phyloP scores from a whole-genome alignment of 1,284 basidiomycete genomes.

The Tilletiopsis washingtonensis region DNA sequence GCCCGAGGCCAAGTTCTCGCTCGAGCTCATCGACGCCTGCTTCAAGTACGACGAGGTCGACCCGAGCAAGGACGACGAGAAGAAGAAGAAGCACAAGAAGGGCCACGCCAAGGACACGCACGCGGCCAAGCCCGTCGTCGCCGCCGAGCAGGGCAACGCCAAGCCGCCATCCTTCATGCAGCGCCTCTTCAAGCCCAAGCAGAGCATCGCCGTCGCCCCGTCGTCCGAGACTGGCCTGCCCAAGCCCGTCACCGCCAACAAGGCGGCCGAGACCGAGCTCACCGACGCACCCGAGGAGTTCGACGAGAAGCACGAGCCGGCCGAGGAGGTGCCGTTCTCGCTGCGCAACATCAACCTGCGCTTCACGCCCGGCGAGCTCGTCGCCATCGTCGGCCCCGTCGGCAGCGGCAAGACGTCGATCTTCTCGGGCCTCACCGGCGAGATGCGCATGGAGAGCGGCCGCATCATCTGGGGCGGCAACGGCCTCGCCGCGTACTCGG shows the following conservation, averaged over 20 bases:
- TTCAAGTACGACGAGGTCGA: slow-evolving; percentile 59
- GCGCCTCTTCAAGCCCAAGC: slow-evolving; percentile 10
- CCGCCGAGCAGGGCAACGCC: neutral
- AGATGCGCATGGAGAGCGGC: slow-evolving; percentile 36
- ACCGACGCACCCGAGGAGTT: slow-evolving; percentile 4
- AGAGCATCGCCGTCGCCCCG: slow-evolving; percentile 8
- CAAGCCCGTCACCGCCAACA: neutral
- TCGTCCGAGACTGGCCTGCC: neutral
- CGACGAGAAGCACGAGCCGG: slow-evolving; percentile 9
- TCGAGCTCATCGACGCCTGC: slow-evolving; percentile 55
- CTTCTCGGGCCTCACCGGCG: slow-evolving; percentile 39
- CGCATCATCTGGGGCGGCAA: slow-evolving; percentile 37
- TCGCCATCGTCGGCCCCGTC: slow-evolving; percentile 43
- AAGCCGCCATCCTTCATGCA: neutral
- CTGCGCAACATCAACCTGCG: slow-evolving; percentile 23
- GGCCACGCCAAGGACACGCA: neutral
- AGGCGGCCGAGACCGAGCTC: slow-evolving; percentile 15
- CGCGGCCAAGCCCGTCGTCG: neutral
- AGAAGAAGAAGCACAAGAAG: slow-evolving; percentile 5
- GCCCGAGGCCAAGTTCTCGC: neutral
- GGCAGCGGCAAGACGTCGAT: slow-evolving; percentile 44
- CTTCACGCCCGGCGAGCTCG: slow-evolving; percentile 27
- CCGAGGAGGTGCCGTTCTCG: slow-evolving; percentile 26
- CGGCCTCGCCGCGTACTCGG: slow-evolving; percentile 61
- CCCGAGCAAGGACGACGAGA: slow-evolving; percentile 13